Evolutionary conservation across 2,329 filamentous ascomycete species (phyloP), one percentile per base, ranked within the genome.

Genomic region (Zarea fungicola): DNA sequence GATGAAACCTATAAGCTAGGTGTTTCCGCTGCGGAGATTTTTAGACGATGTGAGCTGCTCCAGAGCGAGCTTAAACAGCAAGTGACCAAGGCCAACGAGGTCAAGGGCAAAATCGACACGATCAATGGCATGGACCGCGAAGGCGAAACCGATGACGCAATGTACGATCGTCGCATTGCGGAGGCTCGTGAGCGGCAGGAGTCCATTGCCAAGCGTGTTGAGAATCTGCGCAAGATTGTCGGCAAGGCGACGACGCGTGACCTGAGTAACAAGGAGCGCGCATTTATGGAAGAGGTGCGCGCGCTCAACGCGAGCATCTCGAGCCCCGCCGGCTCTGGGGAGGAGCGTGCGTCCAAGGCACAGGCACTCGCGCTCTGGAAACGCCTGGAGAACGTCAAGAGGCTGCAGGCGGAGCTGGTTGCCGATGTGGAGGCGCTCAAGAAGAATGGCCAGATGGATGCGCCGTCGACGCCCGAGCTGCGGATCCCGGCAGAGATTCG

Each of bases 21-120:
- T 14, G 70, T 78, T 36, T 86, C 84, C 1, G 86, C 84, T 1
- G 80, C 85, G 1, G 85, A 89, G 57, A 71, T 91, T 6, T 91
- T 90, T 67, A 74, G 83, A 22, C 77, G 83, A 48, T 88, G 85
- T 53, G 78, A 85, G 56, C 74, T 81, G 39, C 73, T 91, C 22
- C 82, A 85, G 57, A 70, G 74, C 16, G 85, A 90, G 60, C 73
- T 90, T 35, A 73, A 72, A 54, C 78, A 83, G 53, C 86, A 91
- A 61, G 76, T 90, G 21, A 69, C 69, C 52, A 81, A 83, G 56
- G 83, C 80, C 23, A 79, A 81, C 47, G 79, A 85, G 57, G 76
- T 88, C 34, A 81, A 80, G 60, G 70, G 73, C 32, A 80, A 80
- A 56, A 80, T 90, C 25, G 85, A 90, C 54, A 73, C 73, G 34